Percentiles rank a stretch among this genome's conserved stretches.
These are phyloP conservation scores for Daldinia sp. DNA, from an alignment of 2,329 filamentous ascomycete genomes.

Conservation along the genomic window DNA sequence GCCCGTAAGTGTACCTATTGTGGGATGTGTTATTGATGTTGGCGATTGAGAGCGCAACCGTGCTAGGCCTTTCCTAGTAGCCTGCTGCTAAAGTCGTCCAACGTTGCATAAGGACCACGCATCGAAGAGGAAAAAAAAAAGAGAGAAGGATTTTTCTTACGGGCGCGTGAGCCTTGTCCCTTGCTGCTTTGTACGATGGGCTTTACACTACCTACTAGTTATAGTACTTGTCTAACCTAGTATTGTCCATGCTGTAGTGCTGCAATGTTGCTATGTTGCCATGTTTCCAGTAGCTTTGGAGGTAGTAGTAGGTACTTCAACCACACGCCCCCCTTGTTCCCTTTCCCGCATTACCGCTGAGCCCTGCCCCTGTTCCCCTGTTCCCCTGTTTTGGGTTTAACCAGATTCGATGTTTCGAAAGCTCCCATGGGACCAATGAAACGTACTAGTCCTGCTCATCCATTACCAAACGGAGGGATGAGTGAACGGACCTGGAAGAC, in stretches of 20 bases:
- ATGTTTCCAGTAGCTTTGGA: constrained; percentile 31
- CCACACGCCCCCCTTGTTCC: constrained; percentile 25
- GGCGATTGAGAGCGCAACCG: constrained; percentile 2
- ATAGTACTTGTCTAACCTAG: too few relatives aligned
- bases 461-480: constrained; percentile 42
- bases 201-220: too few relatives aligned
- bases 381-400: constrained; percentile 34
- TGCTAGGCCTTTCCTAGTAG: constrained; percentile 1
- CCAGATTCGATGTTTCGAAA: constrained; percentile 37
- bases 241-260: constrained; percentile 3
- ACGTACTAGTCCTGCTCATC: constrained; percentile 28
- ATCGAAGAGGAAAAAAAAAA: too few relatives aligned
- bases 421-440: constrained; percentile 41
- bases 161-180: constrained; percentile 33
- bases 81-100: neutral
- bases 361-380: constrained; percentile 28
- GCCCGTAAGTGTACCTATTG: neutral
- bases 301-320: constrained; percentile 9
- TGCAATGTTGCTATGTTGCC: constrained; percentile 33
- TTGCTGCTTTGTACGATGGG: constrained; percentile 28
- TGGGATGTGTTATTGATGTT: constrained; percentile 2
- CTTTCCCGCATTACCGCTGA: constrained; percentile 43
- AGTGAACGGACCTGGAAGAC: constrained; percentile 33
- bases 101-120: constrained; percentile 1
- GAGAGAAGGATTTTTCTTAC: constrained; percentile 18